Base-by-base conservation (phyloP, 2,329 filamentous ascomycete genomes). In the Beauveria sp. region DNA sequence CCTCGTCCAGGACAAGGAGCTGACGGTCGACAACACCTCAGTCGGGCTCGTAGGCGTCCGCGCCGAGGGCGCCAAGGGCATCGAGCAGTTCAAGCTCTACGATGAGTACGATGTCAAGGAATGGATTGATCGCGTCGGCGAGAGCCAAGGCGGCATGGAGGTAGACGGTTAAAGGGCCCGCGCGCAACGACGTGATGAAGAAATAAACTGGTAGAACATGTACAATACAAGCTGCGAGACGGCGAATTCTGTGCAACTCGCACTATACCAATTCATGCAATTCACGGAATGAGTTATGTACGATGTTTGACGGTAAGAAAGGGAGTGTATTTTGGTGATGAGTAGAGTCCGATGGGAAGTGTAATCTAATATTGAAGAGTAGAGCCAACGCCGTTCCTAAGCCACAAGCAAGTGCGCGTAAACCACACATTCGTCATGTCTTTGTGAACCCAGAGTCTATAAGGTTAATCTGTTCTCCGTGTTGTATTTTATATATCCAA, bases 21-120 rank as follows among this genome's bases (percentile, higher is more conserved):
- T 99, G 74, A 97, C 93, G 60, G 85, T 97, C 46, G 94, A 97
- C 75, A 99, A 99, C 79, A 96, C 92, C 59, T 96, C 91, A 68
- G 84, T 99, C 59, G 92, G 90, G 43, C 81, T 97, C 63, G 90
- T 92, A 24, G 92, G 92, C 10, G 78, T 83, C 54, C 77, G 74
- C 64, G 75, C 77, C 63, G 76, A 77, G 7, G 78, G 78, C 59
- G 80, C 79, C 72, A 83, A 82, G 74, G 77, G 71, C 59, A 76
- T 89, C 37, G 90, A 97, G 81, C 84, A 84, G 65, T 97, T 97
- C 79, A 91, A 90, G 80, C 81, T 96, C 66, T 94, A 90, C 70
- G 94, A 99, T 73, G 92, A 92, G 16, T 86, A 91, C 72, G 90
- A 94, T 66, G 87, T 97, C 64, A 86, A 88, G 73, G 86, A 86